Conservation (phyloP, 2,329 filamentous ascomycete genomes). For the Microsporum canis region DNA sequence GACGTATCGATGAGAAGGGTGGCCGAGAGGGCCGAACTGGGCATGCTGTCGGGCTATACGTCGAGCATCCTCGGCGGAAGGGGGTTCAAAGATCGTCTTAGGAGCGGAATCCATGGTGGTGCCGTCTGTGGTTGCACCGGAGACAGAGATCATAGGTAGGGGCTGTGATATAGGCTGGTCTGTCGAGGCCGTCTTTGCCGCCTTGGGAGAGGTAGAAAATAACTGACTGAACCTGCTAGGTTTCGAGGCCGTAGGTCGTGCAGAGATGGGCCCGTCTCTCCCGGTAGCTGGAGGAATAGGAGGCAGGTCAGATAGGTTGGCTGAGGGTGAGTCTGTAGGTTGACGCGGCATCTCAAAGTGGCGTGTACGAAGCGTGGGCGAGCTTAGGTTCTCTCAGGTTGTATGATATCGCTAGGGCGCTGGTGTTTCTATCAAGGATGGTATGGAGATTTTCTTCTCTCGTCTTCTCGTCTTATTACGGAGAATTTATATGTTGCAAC, state of each 20-base stretch:
- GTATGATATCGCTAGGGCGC: neutral
- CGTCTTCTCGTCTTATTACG: neutral
- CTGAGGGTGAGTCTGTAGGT: slow-evolving; percentile 48
- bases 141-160: slow-evolving; percentile 82
- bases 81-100: slow-evolving; percentile 77
- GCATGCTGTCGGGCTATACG: slow-evolving; percentile 67
- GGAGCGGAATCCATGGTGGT: slow-evolving; percentile 60
- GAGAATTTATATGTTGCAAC: neutral
- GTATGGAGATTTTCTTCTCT: neutral
- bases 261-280: slow-evolving; percentile 44
- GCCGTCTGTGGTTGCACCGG: slow-evolving; percentile 68
- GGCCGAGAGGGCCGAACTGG: slow-evolving; percentile 78
- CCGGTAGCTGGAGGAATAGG: slow-evolving; percentile 38
- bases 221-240: slow-evolving; percentile 68
- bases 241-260: slow-evolving; percentile 45
- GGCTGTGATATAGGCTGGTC: slow-evolving; percentile 58
- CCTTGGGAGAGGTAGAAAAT: slow-evolving; percentile 70
- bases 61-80: slow-evolving; percentile 69
- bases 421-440: neutral
- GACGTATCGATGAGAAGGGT: slow-evolving; percentile 72
- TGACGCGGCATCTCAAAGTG: slow-evolving; percentile 50
- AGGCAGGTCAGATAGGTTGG: slow-evolving; percentile 39
- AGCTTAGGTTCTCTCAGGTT: neutral
- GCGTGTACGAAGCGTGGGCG: neutral
- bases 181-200: slow-evolving; percentile 52